Evolutionary conservation across 306 rosid species (phyloP).

Genomic region (Delonix regia): DNA sequence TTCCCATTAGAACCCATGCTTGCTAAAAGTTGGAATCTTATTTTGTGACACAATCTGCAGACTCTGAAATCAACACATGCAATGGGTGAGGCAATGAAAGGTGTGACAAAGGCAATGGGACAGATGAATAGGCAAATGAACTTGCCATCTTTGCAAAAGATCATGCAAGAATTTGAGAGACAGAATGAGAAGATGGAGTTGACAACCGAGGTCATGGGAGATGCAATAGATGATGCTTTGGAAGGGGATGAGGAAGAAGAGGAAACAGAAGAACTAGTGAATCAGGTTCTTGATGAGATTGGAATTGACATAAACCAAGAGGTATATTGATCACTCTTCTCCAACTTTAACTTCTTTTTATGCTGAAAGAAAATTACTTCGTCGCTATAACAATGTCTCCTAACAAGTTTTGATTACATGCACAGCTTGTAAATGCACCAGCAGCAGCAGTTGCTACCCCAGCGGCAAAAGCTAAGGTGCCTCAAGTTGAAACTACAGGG

Average conservation of each 20-base stretch:
- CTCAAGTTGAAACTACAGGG: conserved; percentile 76
- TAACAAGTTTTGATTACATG: conserved; percentile 35
- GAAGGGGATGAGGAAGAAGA: conserved; percentile 99
- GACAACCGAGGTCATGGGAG: conserved; percentile 85
- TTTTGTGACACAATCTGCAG: conserved; percentile 44
- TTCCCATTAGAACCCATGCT: neutral
- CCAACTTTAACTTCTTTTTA: conserved; percentile 17
- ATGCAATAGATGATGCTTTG: conserved; percentile 96
- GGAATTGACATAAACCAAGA: conserved; percentile 90
- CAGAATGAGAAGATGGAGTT: conserved; percentile 97
- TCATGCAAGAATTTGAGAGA: conserved; percentile 94
- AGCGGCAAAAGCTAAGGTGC: conserved; percentile 63
- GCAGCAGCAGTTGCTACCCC: conserved; percentile 86
- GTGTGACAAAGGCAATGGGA: conserved; percentile 99
- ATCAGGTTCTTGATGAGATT: conserved; percentile 96
- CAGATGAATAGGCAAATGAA: conserved; percentile 99
- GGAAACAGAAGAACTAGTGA: conserved; percentile 92
- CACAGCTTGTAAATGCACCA: conserved; percentile 91
- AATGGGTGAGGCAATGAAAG: conserved; percentile 99
- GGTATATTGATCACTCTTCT: conserved; percentile 46
- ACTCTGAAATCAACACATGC: conserved; percentile 98
- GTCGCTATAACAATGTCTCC: conserved; percentile 3
- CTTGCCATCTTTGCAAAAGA: conserved; percentile 92
- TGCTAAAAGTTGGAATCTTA: conserved; percentile 27
- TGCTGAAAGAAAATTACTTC: conserved; percentile 17